Evolutionary conservation across 345 rosid species (phyloP).

Genomic region (Dovyalis caffra): DNA sequence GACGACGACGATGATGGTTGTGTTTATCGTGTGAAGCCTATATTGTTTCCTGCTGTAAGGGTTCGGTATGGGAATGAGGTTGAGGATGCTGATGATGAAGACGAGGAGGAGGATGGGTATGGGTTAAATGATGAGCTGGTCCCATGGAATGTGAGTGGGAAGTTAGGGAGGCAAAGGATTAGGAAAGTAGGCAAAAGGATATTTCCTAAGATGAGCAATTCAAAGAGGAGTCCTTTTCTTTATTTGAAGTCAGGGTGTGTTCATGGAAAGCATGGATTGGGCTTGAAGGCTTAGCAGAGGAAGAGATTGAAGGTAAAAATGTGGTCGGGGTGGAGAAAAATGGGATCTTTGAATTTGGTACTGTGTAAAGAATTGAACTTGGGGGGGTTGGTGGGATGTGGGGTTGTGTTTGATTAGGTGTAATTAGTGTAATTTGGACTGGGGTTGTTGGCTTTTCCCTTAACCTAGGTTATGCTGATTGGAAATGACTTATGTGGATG

Average conservation of each 20-base stretch:
- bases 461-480: constrained; percentile 3
- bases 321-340: neutral
- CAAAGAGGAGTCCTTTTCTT: constrained; percentile 29
- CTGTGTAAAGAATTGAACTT: no score
- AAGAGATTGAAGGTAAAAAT: constrained; percentile 2
- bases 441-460: neutral
- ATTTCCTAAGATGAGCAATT: constrained; percentile 32
- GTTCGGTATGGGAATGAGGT: neutral
- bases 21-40: neutral
- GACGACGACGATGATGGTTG: neutral
- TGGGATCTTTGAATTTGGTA: neutral
- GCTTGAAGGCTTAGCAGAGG: constrained; percentile 30
- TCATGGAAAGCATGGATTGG: constrained; percentile 53
- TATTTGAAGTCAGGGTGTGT: constrained; percentile 49
- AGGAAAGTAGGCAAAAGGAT: constrained; percentile 55
- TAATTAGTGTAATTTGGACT: constrained; percentile 4
- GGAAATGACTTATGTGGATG: constrained; percentile 4
- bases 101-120: neutral
- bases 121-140: constrained; percentile 49
- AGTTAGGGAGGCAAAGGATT: constrained; percentile 48
- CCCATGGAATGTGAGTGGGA: constrained; percentile 38
- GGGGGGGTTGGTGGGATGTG: neutral
- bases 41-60: neutral
- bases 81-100: neutral
- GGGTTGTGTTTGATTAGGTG: no score